A percentile compares a stretch with the other conserved stretches of the same genome.
Evolutionary conservation across 495 filamentous ascomycete species (phyloP).

Genomic region (Lindgomyces ingoldianus): DNA sequence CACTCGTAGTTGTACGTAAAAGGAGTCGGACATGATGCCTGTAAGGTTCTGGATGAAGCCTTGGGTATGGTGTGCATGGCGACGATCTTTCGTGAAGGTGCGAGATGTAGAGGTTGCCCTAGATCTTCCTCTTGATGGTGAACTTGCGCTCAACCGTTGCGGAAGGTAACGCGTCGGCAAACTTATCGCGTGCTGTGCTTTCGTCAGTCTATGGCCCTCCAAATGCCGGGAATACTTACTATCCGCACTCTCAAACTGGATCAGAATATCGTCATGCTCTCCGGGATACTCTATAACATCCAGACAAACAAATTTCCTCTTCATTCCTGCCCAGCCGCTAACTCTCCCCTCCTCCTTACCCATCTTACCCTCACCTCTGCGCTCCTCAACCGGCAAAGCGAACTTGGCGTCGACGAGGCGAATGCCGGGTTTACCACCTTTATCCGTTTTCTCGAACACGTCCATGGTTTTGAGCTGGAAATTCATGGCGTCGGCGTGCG

Average conservation of each 20-base stretch:
- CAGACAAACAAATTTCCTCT: constrained; percentile 72
- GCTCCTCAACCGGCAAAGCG: constrained; percentile 59
- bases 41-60: too few species aligned
- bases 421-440: constrained; percentile 65
- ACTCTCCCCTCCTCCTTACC: constrained; percentile 31
- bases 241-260: constrained; percentile 74
- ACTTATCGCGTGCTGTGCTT: constrained; percentile 41
- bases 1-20: too few species aligned
- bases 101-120: too few species aligned
- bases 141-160: constrained; percentile 37
- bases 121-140: constrained; percentile 32
- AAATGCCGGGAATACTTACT: constrained; percentile 57
- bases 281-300: constrained; percentile 85
- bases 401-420: constrained; percentile 89
- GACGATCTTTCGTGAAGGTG: too few species aligned
- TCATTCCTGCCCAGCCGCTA: constrained; percentile 51
- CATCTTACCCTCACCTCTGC: constrained; percentile 36
- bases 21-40: too few species aligned
- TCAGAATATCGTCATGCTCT: constrained; percentile 86
- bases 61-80: too few species aligned
- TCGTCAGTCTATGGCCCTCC: constrained; percentile 29
- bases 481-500: constrained; percentile 81
- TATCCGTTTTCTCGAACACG: constrained; percentile 68
- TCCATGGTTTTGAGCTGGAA: constrained; percentile 81
- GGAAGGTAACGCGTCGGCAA: constrained; percentile 43